Conservation (phyloP, 106 monocot genomes). For the Apostasia ramifera region DNA sequence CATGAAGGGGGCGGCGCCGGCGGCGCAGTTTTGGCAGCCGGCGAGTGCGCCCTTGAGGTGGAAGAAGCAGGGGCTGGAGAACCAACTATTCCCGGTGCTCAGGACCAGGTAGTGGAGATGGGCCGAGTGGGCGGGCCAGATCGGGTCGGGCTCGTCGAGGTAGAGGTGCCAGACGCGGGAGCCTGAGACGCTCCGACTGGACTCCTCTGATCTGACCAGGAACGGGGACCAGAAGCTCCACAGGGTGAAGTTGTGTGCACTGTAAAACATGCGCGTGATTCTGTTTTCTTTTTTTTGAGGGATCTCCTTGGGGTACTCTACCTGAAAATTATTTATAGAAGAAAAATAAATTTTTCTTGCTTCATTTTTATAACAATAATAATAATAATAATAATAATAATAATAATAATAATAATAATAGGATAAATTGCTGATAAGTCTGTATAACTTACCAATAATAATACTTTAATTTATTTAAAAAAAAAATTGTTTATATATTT, state of each 20-base stretch:
- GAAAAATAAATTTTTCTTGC: no score
- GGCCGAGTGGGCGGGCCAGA: slow-evolving; percentile 13
- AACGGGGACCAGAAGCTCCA: slow-evolving; percentile 35
- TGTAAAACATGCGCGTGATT: slow-evolving; percentile 9
- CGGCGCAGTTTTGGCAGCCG: slow-evolving; percentile 21
- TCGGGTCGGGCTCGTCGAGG: slow-evolving; percentile 24
- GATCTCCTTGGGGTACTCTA: slow-evolving; percentile 8
- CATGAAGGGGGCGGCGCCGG: not conserved
- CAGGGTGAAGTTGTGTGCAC: slow-evolving; percentile 18
- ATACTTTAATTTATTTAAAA: not conserved
- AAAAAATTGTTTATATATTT: not conserved
- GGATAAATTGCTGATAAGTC: not conserved
- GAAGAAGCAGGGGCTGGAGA: slow-evolving; percentile 24
- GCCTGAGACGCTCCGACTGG: not conserved
- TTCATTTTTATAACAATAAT: not conserved
- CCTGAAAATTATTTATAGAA: slow-evolving; percentile 5
- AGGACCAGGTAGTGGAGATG: slow-evolving; percentile 13
- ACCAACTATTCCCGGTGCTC: slow-evolving; percentile 22
- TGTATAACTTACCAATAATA: not conserved
- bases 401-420: not conserved
- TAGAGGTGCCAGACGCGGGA: slow-evolving; percentile 12
- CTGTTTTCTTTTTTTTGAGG: not conserved
- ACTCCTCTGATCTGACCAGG: slow-evolving; percentile 4
- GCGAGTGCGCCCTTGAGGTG: slow-evolving; percentile 1
- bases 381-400: not conserved